Percentiles rank a stretch among this genome's conserved stretches.
These are phyloP conservation scores for Penicillium sp. DNA, from an alignment of 2,329 filamentous ascomycete genomes.

Conservation along the genomic window DNA sequence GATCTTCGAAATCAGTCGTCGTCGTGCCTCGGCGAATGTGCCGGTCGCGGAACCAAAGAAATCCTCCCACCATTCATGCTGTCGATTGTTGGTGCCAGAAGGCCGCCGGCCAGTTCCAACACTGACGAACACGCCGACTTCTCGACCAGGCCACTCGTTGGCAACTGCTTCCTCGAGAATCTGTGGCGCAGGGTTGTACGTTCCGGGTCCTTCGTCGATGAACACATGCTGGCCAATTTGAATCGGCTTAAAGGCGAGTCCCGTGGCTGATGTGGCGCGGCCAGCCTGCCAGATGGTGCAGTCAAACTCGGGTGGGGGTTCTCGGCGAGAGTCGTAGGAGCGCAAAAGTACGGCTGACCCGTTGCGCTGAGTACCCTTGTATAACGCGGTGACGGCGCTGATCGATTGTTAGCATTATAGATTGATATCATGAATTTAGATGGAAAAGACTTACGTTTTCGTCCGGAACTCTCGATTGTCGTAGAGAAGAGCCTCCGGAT, in stretches of 20 bases:
- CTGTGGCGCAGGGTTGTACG: conserved; percentile 87
- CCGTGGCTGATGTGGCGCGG: conserved; percentile 88
- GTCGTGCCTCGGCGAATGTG: conserved; percentile 87
- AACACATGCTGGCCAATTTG: conserved; percentile 92
- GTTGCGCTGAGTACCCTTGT: conserved; percentile 77
- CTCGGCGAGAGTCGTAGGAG: conserved; percentile 93
- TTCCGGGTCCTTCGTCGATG: conserved; percentile 88
- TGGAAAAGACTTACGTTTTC: conserved; percentile 70
- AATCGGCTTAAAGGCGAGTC: conserved; percentile 93
- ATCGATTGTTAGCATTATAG: conserved; percentile 8
- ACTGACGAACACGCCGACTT: conserved; percentile 90
- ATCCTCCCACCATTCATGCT: conserved; percentile 89
- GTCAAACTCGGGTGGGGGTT: conserved; percentile 87
- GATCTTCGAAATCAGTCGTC: conserved; percentile 85
- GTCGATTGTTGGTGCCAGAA: conserved; percentile 69
- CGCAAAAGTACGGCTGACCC: conserved; percentile 76
- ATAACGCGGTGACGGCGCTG: conserved; percentile 90
- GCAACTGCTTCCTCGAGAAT: conserved; percentile 87
- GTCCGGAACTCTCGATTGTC: conserved; percentile 84
- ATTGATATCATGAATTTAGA: no score
- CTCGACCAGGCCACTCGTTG: conserved; percentile 94
- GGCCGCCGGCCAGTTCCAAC: conserved; percentile 91
- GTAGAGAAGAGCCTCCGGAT: conserved; percentile 86
- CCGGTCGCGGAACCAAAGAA: conserved; percentile 75
- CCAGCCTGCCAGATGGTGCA: conserved; percentile 98